Percentiles rank a stretch among this genome's conserved stretches.
phyloP scores from a whole-genome alignment of 2,329 filamentous ascomycete genomes.

The Macrophomina phaseolina region DNA sequence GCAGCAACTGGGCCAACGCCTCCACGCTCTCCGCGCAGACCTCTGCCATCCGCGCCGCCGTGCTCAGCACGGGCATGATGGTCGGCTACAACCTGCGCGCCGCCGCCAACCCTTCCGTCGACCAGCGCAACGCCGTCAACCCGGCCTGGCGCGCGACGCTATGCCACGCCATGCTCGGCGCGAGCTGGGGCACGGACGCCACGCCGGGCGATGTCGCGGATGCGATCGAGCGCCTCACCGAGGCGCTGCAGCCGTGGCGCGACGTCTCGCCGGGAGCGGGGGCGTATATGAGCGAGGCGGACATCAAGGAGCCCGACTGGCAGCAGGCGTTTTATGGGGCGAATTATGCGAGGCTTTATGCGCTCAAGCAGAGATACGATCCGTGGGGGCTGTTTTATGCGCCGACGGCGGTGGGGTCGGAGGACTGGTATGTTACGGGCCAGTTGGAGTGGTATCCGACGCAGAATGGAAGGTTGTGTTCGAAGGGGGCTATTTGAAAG shows the following conservation, averaged over 20 bases:
- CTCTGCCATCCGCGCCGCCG: constrained; percentile 30
- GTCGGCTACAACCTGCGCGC: constrained; percentile 18
- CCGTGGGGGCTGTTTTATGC: constrained; percentile 34
- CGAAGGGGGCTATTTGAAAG: not conserved
- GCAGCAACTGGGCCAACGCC: constrained; percentile 46
- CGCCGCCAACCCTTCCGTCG: not conserved
- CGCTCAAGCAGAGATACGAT: constrained; percentile 35
- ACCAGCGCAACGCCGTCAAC: constrained; percentile 32
- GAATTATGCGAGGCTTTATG: constrained; percentile 32
- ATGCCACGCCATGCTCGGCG: constrained; percentile 30
- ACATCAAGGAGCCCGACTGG: constrained; percentile 36
- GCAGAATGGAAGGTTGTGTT: constrained; percentile 30
- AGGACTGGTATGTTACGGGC: constrained; percentile 34
- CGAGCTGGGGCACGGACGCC: constrained; percentile 39
- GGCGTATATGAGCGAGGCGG: constrained; percentile 39
- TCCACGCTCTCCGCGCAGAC: constrained; percentile 46
- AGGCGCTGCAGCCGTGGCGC: not conserved
- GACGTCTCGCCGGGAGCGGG: constrained; percentile 29
- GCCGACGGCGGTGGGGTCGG: constrained; percentile 34
- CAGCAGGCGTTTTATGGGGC: constrained; percentile 35
- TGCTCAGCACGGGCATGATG: not conserved
- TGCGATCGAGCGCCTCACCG: not conserved
- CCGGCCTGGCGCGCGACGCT: constrained; percentile 34
- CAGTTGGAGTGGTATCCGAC: constrained; percentile 29
- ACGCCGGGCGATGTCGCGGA: constrained; percentile 29